Percentiles rank a stretch among this genome's conserved stretches.
Conservation (phyloP, 495 filamentous ascomycete species). For the Baudoinia panamericana region DNA sequence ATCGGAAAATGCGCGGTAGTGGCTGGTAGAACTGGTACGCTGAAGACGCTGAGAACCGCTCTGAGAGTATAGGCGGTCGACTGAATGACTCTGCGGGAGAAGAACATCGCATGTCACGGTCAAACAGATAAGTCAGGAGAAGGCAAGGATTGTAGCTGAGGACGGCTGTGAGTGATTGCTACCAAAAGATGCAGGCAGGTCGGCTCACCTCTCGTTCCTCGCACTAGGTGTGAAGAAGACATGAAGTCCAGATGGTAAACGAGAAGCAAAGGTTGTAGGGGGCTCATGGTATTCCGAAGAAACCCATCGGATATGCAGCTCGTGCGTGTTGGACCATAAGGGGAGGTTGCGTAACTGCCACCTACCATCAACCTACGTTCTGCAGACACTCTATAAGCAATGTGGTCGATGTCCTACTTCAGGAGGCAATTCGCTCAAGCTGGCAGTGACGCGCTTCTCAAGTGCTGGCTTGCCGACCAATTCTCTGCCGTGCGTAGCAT, state of each 20-base stretch:
- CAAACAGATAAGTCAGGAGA: slow-evolving; percentile 49
- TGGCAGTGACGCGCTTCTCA: slow-evolving; percentile 68
- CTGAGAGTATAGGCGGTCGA: slow-evolving; percentile 43
- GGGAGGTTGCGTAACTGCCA: slow-evolving; percentile 47
- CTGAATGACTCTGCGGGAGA: slow-evolving; percentile 46
- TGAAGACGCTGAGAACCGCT: slow-evolving; percentile 52
- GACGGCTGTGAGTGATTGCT: slow-evolving; percentile 2
- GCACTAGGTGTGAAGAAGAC: slow-evolving; percentile 52
- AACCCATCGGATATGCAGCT: slow-evolving; percentile 73
- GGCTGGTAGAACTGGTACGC: slow-evolving; percentile 56
- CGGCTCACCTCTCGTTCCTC: slow-evolving; percentile 13
- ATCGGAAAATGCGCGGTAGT: slow-evolving; percentile 41
- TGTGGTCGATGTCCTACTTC: slow-evolving; percentile 37
- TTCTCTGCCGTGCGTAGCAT: slow-evolving; percentile 38
- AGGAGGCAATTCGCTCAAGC: slow-evolving; percentile 55
- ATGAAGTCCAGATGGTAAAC: slow-evolving; percentile 70
- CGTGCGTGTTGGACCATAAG: slow-evolving; percentile 49
- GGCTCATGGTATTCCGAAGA: slow-evolving; percentile 42
- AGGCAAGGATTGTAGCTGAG: slow-evolving; percentile 39
- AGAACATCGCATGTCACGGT: slow-evolving; percentile 33
- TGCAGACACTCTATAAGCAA: slow-evolving; percentile 1
- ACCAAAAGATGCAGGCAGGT: slow-evolving; percentile 1
- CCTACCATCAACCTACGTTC: neutral
- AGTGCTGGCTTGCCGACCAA: slow-evolving; percentile 45
- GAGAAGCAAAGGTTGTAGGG: slow-evolving; percentile 56